Evolutionary conservation across 306 rosid species (phyloP).

Genomic region (Citrullus amarus): DNA sequence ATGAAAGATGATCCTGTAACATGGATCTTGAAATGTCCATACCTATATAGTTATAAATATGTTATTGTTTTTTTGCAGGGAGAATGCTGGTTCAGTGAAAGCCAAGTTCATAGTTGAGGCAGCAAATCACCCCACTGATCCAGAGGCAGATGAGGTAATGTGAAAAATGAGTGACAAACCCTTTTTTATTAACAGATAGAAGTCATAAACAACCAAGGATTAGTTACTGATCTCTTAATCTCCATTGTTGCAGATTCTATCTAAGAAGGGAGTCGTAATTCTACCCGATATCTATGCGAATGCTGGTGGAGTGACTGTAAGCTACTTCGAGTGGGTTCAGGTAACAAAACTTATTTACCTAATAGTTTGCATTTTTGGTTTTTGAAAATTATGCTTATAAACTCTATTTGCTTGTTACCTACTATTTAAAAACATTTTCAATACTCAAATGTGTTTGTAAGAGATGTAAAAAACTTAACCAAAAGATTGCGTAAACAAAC

Average conservation of each 20-base stretch:
- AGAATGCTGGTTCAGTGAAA: slow-evolving; percentile 35
- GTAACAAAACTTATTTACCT: slow-evolving; percentile 15
- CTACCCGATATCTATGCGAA: slow-evolving; percentile 49
- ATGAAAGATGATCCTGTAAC: background rate
- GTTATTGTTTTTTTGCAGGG: slow-evolving; percentile 18
- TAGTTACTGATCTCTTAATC: slow-evolving; percentile 6
- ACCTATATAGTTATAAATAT: background rate
- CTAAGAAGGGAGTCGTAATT: slow-evolving; percentile 45
- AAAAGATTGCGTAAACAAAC: no score
- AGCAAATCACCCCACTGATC: slow-evolving; percentile 55
- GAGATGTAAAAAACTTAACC: no score
- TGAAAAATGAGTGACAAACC: background rate
- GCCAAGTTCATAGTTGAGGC: slow-evolving; percentile 52
- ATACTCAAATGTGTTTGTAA: no score
- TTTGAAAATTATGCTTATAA: no score
- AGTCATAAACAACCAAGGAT: background rate
- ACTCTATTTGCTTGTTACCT: no score
- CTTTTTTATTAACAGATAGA: background rate
- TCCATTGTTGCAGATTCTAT: slow-evolving; percentile 31
- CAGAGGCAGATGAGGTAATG: slow-evolving; percentile 47
- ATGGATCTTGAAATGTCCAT: background rate
- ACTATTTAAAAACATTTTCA: no score
- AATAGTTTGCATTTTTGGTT: background rate
- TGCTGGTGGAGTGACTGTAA: slow-evolving; percentile 48
- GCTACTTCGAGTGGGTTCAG: slow-evolving; percentile 67